Percentiles rank a stretch among this genome's conserved stretches.
Conservation (phyloP, 176 grass and related monocot genomes). For the Saccharum spontaneum region DNA sequence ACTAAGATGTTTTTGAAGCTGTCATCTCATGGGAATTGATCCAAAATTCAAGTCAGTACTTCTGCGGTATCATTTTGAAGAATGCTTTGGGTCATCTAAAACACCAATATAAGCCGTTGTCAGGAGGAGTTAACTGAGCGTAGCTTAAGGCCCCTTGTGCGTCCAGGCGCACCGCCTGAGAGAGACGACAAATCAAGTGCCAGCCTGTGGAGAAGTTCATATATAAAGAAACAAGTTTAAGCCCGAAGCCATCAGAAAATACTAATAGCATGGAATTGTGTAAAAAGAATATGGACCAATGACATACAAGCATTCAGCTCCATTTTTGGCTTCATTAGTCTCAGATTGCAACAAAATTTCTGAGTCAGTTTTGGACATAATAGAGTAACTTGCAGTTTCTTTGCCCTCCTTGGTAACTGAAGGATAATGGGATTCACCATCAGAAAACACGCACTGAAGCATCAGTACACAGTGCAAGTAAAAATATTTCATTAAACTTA, state of each 20-base stretch:
- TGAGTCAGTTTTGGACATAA: conserved; percentile 47
- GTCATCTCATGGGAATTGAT: conserved; percentile 35
- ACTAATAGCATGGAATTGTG: not conserved
- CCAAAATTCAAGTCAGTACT: conserved; percentile 47
- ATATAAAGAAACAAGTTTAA: conserved; percentile 21
- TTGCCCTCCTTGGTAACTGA: conserved; percentile 44
- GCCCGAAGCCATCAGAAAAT: conserved; percentile 5
- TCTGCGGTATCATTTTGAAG: conserved; percentile 29
- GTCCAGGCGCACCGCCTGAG: conserved; percentile 69
- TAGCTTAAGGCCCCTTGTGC: conserved; percentile 71
- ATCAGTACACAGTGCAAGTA: not conserved
- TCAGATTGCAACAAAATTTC: conserved; percentile 70
- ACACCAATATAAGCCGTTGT: conserved; percentile 14
- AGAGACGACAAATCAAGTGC: conserved; percentile 56
- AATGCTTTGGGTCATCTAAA: conserved; percentile 43
- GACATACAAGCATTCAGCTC: conserved; percentile 48
- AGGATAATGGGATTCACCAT: conserved; percentile 16
- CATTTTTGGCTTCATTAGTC: conserved; percentile 40
- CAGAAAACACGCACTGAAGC: not conserved
- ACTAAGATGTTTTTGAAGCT: conserved; percentile 29
- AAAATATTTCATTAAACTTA: conserved; percentile 33
- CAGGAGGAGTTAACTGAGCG: conserved; percentile 21
- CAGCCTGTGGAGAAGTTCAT: conserved; percentile 42
- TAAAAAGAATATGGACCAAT: not conserved
- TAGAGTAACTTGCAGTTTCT: conserved; percentile 37